Base-by-base conservation (phyloP, 352 stramenopile species). In the Phytophthora podocarpi region DNA sequence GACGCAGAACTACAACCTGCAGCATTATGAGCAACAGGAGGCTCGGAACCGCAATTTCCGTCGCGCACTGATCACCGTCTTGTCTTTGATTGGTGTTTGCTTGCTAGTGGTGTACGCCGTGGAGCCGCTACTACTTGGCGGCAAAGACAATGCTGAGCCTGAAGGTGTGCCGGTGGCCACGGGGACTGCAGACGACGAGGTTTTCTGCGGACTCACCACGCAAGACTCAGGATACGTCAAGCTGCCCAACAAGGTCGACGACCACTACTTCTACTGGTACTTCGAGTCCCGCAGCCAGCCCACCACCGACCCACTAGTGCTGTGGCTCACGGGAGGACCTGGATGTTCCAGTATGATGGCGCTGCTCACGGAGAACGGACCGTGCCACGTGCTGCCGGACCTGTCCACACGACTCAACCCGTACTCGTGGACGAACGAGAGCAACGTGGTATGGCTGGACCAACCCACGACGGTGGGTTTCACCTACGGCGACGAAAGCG, bases 261-360 rank as follows among this genome's bases (percentile, higher is more conserved):
- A 88, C 59, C 57, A 89, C 34, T 91, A 91, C 64, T 89, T 89
- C 56, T 91, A 88, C 43, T 91, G 82, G 82, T 88, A 81, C 65
- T 86, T 85, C 52, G 76, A 87, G 60, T 89, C 82, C 0, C 70
- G 77, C 15, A 67, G 58, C 13, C 57, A 76, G 20, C 76, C 77
- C 12, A 48, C 23, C 11, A 85, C 46, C 2, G 82, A 88, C 55
- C 82, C 82, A 13, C 64, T 89, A 1, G 64, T 91, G 23, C 59
- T 91, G 1, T 91, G 82, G 79, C 72, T 91, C 46, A 87, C 76
- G 24, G 81, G 78, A 34, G 81, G 78, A 20, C 76, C 76, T 8
- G 81, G 74, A 18, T 88, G 74, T 46, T 89, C 76, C 30, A 87
- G 78, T 47, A 73, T 89, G 64, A 76, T 85, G 43, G 79, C 78